Conservation (phyloP, 2,329 filamentous ascomycete genomes). For the Neonectria magnoliae region DNA sequence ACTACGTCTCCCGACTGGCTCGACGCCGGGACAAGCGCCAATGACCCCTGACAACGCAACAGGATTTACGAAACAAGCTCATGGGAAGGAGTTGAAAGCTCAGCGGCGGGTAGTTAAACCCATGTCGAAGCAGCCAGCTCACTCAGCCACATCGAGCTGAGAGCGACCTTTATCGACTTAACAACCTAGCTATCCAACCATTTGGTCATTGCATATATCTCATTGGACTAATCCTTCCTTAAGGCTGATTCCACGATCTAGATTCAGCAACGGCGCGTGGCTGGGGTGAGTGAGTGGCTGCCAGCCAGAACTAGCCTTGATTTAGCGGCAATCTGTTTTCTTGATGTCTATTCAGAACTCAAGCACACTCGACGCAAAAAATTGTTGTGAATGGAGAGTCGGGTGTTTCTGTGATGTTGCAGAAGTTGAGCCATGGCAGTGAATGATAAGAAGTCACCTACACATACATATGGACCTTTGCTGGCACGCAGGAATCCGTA, state of each 20-base stretch:
- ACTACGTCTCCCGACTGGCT: too few relatives aligned
- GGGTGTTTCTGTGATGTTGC: background rate
- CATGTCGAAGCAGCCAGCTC: too few relatives aligned
- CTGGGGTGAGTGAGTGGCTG: background rate
- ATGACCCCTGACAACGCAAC: too few relatives aligned
- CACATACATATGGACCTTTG: background rate
- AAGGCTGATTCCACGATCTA: too few relatives aligned
- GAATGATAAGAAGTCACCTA: background rate
- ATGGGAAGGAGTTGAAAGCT: too few relatives aligned
- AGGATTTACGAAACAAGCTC: too few relatives aligned
- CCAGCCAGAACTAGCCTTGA: background rate
- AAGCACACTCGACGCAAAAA: background rate
- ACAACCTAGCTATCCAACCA: too few relatives aligned
- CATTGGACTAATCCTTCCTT: too few relatives aligned
- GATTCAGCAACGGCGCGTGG: background rate
- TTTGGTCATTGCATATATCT: background rate
- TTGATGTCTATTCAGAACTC: background rate
- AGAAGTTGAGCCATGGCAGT: background rate
- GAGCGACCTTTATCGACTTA: too few relatives aligned
- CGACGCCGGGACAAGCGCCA: too few relatives aligned
- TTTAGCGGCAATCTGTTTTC: background rate
- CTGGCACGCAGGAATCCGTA: background rate
- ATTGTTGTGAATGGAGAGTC: background rate
- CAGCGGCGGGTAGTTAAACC: too few relatives aligned
- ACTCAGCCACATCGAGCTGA: too few relatives aligned